phyloP scores from a whole-genome alignment of 148 eudicot species.

The Diospyros kaki region DNA sequence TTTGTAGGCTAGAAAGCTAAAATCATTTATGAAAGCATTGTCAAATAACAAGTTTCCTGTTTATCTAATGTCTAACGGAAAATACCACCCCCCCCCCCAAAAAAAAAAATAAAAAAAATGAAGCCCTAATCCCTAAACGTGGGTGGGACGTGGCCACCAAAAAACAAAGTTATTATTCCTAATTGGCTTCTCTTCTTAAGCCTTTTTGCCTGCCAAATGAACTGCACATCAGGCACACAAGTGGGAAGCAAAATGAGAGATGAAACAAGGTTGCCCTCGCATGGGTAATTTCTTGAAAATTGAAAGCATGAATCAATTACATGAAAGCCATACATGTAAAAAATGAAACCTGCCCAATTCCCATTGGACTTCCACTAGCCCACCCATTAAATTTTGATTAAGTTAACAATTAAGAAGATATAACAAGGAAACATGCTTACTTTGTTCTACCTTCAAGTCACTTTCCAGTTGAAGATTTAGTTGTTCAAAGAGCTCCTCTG shows the following conservation, averaged over 20 bases:
- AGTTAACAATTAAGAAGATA: slow-evolving; percentile 8
- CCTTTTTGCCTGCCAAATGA: too few relatives aligned
- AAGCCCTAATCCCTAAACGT: too few relatives aligned
- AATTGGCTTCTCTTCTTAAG: too few relatives aligned
- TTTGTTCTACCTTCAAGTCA: slow-evolving; percentile 50
- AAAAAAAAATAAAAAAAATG: too few relatives aligned
- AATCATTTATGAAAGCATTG: neutral
- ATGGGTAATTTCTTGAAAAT: too few relatives aligned
- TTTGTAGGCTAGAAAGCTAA: neutral
- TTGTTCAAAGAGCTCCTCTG: slow-evolving; percentile 74
- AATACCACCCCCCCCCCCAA: neutral
- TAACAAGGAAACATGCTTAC: slow-evolving; percentile 36
- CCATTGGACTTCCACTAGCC: neutral
- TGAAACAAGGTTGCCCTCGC: too few relatives aligned
- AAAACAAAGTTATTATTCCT: too few relatives aligned
- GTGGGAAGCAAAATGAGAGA: too few relatives aligned
- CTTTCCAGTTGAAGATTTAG: slow-evolving; percentile 75
- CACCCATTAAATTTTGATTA: neutral
- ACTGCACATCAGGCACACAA: neutral
- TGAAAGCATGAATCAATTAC: too few relatives aligned
- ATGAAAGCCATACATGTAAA: too few relatives aligned
- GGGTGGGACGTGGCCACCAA: too few relatives aligned
- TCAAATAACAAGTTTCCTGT: neutral
- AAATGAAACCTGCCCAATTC: too few relatives aligned
- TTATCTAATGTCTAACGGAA: neutral